phyloP scores from a whole-genome alignment of 306 rosid species.

The Luffa acutangula region DNA sequence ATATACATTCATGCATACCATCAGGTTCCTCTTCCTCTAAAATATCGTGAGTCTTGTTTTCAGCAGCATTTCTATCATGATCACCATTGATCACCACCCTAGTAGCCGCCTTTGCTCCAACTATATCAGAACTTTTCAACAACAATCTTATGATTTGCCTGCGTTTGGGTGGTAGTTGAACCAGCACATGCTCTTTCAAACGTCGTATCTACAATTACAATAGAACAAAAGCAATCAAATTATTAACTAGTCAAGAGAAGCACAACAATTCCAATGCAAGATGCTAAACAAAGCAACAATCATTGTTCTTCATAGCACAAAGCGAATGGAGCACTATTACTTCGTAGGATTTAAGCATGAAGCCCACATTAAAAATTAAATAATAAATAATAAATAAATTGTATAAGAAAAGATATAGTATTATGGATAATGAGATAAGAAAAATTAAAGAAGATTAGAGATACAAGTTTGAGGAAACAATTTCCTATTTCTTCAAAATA shows the following conservation, averaged over 20 bases:
- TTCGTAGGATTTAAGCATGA: background rate
- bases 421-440: background rate
- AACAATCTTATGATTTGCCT: constrained; percentile 69
- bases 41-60: constrained; percentile 27
- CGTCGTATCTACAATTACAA: constrained; percentile 76
- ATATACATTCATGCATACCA: constrained; percentile 31
- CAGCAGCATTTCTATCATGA: constrained; percentile 23
- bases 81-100: constrained; percentile 19
- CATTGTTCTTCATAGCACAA: background rate
- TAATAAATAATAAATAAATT: background rate
- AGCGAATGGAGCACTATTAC: background rate
- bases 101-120: constrained; percentile 71
- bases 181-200: constrained; percentile 77
- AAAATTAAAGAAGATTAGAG: background rate
- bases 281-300: background rate
- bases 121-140: constrained; percentile 61
- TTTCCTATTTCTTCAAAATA: background rate
- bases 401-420: background rate
- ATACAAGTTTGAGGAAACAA: background rate
- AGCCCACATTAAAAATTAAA: background rate
- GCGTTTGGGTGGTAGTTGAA: constrained; percentile 85
- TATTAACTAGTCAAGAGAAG: background rate
- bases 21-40: constrained; percentile 45
- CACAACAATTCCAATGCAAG: background rate
- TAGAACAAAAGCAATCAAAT: constrained; percentile 7